Evolutionary conservation across 257 asterid genomes (phyloP), one percentile per base, ranked within the genome.

Genomic region (Avicennia marina): DNA sequence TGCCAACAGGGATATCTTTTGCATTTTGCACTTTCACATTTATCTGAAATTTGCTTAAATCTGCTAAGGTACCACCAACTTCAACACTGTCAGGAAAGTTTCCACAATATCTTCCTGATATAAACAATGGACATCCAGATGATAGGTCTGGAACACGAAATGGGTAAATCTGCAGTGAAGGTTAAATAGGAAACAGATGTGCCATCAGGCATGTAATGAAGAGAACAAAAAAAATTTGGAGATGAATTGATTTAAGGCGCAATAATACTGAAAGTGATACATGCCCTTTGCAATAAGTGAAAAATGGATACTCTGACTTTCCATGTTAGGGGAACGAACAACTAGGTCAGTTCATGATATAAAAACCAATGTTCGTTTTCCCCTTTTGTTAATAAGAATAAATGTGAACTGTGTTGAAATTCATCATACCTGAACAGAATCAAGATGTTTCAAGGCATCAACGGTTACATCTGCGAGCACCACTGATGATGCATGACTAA

Each of bases 61-160:
- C 95, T 2, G 89, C 70, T 58, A 85, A 63, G 33, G 73, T 84
- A 18, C 98, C 98, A 11, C 60, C 52, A 20, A 83, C 67, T 64
- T 68, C 71, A 44, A 90, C 66, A 17, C 65, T 64, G 17, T 79
- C 83, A 0, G 96, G 96, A 51, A 88, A 76, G 56, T 74, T 64
- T 15, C 95, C 96, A 4, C 48, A 18, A 60, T 70, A 90, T 73
- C 96, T 85, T 63, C 98, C 98, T 11, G 82, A 83, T 67, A 87
- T 74, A 72, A 77, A 29, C 33, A 90, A 67, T 40, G 98, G 95
- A 29, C 75, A 58, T 65, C 81, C 85, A 52, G 83, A 72, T 10
- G 72, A 73, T 49, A 90, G 60, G 74, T 90, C 96, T 29, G 95
- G 95, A 49, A 78, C 61, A 65, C 60, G 65, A 67, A 49, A 27